Conservation (phyloP, 2,329 filamentous ascomycete genomes). For the Celoporthe dispersa region DNA sequence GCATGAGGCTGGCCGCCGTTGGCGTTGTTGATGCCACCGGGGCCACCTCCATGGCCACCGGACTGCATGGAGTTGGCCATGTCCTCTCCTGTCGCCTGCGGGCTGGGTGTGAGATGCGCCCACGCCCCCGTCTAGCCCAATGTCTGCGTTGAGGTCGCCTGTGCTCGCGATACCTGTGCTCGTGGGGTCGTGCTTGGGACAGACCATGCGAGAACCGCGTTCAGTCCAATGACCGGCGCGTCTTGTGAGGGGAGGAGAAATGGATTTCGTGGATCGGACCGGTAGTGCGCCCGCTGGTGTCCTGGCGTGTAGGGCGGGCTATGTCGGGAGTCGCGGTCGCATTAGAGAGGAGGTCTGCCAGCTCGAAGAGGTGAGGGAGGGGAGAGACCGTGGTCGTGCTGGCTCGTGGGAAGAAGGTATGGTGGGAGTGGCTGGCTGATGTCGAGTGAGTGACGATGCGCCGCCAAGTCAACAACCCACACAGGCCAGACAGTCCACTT, state of each 20-base stretch:
- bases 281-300: constrained; percentile 10
- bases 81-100: constrained; percentile 11
- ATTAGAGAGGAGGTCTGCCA: constrained; percentile 4
- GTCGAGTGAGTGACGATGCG: neutral
- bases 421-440: constrained; percentile 1
- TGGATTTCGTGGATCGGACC: neutral
- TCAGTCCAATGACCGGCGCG: constrained; percentile 24
- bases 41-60: constrained; percentile 26
- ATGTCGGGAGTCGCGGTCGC: constrained; percentile 18
- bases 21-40: constrained; percentile 27
- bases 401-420: neutral
- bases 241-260: constrained; percentile 1
- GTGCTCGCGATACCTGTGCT: constrained; percentile 3
- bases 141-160: constrained; percentile 9
- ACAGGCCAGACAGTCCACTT: constrained; percentile 18
- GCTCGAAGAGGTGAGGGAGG: too few relatives aligned
- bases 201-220: constrained; percentile 16
- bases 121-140: constrained; percentile 14
- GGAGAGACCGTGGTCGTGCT: neutral
- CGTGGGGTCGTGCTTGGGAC: constrained; percentile 10
- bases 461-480: neutral
- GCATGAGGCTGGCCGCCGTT: constrained; percentile 55
- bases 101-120: constrained; percentile 22
- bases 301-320: constrained; percentile 20
- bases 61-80: constrained; percentile 30